Conservation (phyloP, 139 green algal genomes). For the Astrephomene gubernaculifera region DNA sequence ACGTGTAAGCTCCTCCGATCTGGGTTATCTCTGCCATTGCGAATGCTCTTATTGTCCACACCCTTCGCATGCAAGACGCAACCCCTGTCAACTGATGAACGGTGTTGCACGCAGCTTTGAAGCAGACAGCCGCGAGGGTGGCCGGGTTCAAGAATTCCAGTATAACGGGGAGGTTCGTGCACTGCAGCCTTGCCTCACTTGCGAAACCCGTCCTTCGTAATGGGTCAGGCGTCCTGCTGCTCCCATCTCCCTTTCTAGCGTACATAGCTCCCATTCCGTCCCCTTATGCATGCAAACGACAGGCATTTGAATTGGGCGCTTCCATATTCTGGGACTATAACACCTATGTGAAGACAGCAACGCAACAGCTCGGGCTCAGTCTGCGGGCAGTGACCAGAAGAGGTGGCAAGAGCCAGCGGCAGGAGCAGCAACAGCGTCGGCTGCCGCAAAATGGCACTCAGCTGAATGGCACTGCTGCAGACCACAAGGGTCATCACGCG, state of each 20-base stretch:
- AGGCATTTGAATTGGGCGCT: conserved; percentile 63
- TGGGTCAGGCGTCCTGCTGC: too few relatives aligned
- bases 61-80: too few relatives aligned
- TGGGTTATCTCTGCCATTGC: neutral
- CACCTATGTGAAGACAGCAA: conserved; percentile 38
- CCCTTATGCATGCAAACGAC: too few relatives aligned
- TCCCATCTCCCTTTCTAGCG: too few relatives aligned
- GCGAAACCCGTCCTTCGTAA: too few relatives aligned
- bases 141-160: conserved; percentile 15
- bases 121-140: neutral
- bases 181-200: too few relatives aligned
- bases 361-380: neutral
- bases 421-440: neutral
- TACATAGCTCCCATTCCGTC: too few relatives aligned
- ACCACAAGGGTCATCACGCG: too few relatives aligned
- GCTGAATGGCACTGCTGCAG: too few relatives aligned
- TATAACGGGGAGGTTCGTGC: conserved; percentile 32
- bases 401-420: neutral
- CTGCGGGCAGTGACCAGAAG: neutral
- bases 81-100: neutral
- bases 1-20: conserved; percentile 18
- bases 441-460: neutral
- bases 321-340: conserved; percentile 64
- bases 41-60: neutral
- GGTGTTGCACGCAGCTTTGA: conserved; percentile 22